Evolutionary conservation across 306 rosid genomes (phyloP).

Genomic region (Vigna reflexopilosa): DNA sequence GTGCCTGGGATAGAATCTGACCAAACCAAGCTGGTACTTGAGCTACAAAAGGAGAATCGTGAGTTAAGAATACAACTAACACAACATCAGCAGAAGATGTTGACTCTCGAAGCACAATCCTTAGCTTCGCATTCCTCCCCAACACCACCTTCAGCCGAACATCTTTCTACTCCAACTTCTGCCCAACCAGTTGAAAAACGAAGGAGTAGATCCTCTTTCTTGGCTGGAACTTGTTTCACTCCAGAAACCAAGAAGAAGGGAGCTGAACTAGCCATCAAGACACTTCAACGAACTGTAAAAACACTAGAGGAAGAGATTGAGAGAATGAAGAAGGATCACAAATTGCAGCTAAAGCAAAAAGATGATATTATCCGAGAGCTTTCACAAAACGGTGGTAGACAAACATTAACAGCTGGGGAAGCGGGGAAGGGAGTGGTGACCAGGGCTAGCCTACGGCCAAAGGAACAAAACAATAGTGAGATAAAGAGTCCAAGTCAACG

Average conservation of each 20-base stretch:
- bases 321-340: slow-evolving; percentile 74
- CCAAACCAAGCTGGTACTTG: slow-evolving; percentile 77
- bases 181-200: slow-evolving; percentile 67
- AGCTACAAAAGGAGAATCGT: slow-evolving; percentile 86
- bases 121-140: slow-evolving; percentile 80
- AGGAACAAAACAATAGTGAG: slow-evolving; percentile 72
- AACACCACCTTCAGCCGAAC: slow-evolving; percentile 76
- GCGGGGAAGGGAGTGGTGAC: slow-evolving; percentile 58
- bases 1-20: slow-evolving; percentile 73
- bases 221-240: slow-evolving; percentile 73
- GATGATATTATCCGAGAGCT: slow-evolving; percentile 74
- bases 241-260: slow-evolving; percentile 81
- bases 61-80: slow-evolving; percentile 83
- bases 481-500: slow-evolving; percentile 81
- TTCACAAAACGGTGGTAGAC: slow-evolving; percentile 57
- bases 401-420: slow-evolving; percentile 43
- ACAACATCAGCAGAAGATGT: slow-evolving; percentile 76
- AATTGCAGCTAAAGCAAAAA: slow-evolving; percentile 72
- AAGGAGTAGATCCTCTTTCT: slow-evolving; percentile 71
- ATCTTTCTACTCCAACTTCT: slow-evolving; percentile 70
- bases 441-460: slow-evolving; percentile 62
- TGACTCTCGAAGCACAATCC: slow-evolving; percentile 73
- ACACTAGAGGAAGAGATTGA: slow-evolving; percentile 78
- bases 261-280: slow-evolving; percentile 60
- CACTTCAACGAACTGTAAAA: slow-evolving; percentile 69